Base-by-base conservation (phyloP, 2,329 filamentous ascomycete genomes). In the Cryoendolithus antarcticus region DNA sequence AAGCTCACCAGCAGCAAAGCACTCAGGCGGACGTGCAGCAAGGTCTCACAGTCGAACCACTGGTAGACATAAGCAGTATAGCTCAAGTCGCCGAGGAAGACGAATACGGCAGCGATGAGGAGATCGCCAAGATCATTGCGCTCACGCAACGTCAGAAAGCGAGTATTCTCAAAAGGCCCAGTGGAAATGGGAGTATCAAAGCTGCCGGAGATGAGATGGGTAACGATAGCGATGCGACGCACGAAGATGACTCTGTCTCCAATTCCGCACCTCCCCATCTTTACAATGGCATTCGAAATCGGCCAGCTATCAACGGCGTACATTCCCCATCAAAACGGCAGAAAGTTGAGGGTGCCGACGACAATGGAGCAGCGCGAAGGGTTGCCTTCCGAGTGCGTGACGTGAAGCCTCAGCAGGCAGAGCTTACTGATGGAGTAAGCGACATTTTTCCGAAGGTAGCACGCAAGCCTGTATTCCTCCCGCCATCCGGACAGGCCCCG, bases 21-120 rank as follows among this genome's bases (percentile, higher is more conserved):
- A 45, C 48, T 4, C 33, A 37, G n/a, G 49, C 51, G 4, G 46
- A 53, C 6, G 24, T 27, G 24, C 24, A 27, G 24, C 24, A 27
- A 27, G 24, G 24, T 27, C 6, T 27, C 24, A 27, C 24, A 8
- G 24, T 8, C 24, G 52, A 59, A 12, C 50, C 80, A 32, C 65
- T 78, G 13, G 75, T 86, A 4, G 79, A 88, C 48, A 79, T 85
- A 49, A 63, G 65, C 24, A 70, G 67, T 13, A 74, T 79, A 19
- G 57, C 68, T 15, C 60, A 65, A n/a, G 57, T 68, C 32, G 64
- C 66, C 1, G 61, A 64, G 27, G 58, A 62, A 6, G 51, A 54
- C 9, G 51, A 57, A n/a, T 64, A 63, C 43, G 53, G 55, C 29
- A 66, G 61, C 9, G 63, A 66, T 41, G 66, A 69, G 40, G 60